A percentile compares a stretch with the other conserved stretches of the same genome.
Evolutionary conservation across 495 filamentous ascomycete species (phyloP).

Genomic region (Podospora sp.): DNA sequence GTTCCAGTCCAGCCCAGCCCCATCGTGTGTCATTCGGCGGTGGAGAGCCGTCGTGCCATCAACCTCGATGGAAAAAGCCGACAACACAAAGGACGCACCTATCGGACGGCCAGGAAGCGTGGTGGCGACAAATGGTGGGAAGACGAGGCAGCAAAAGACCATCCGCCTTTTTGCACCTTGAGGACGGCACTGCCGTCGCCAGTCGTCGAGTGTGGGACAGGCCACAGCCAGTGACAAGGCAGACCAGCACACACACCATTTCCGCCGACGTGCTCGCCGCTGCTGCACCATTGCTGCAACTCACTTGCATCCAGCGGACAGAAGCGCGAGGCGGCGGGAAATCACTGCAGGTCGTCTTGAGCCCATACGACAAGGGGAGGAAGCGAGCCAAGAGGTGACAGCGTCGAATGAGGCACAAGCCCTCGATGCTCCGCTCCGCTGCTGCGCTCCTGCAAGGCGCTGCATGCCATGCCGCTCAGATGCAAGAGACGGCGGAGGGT

Average conservation of each 20-base stretch:
- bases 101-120: neutral
- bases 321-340: constrained; percentile 19
- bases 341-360: constrained; percentile 12
- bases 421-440: neutral
- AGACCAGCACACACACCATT: constrained; percentile 1
- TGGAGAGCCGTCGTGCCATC: neutral
- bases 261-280: neutral
- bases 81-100: constrained; percentile 4
- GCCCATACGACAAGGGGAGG: constrained; percentile 7
- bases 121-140: neutral
- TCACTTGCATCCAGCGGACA: constrained; percentile 3
- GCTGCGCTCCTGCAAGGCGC: neutral
- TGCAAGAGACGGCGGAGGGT: neutral
- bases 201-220: neutral
- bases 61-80: neutral
- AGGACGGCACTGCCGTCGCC: neutral
- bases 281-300: constrained; percentile 11
- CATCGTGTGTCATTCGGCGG: neutral
- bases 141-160: neutral
- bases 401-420: constrained; percentile 13
- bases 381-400: constrained; percentile 11
- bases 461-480: neutral
- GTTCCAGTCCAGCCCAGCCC: neutral
- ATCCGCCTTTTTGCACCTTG: neutral
- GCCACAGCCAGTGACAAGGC: neutral